Percentiles rank a stretch among this genome's conserved stretches.
These are phyloP conservation scores for Trichophyton verrucosum DNA, from an alignment of 2,329 filamentous ascomycete species.

Conservation along the genomic window DNA sequence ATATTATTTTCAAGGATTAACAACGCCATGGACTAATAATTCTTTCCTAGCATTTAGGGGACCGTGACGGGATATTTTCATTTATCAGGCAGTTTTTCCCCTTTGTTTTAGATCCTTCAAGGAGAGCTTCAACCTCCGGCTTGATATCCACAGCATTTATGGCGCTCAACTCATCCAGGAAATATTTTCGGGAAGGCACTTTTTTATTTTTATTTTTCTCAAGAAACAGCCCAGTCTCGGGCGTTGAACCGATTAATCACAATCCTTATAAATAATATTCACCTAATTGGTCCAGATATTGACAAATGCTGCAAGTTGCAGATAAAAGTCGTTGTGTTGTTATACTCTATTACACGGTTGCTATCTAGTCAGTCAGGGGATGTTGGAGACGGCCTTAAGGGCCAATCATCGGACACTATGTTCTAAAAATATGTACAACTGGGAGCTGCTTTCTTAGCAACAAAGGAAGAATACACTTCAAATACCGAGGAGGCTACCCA, in stretches of 20 bases:
- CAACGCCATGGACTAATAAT: neutral
- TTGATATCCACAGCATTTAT: neutral
- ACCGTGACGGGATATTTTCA: neutral
- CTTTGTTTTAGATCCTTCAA: neutral
- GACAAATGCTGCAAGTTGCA: too few species aligned
- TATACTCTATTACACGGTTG: too few species aligned
- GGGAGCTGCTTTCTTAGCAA: neutral
- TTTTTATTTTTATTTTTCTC: neutral
- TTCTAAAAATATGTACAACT: too few species aligned
- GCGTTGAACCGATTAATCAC: neutral
- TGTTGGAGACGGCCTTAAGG: too few species aligned
- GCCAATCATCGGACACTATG: too few species aligned
- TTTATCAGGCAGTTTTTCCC: too few species aligned
- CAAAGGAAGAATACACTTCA: constrained; percentile 9
- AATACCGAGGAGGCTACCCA: constrained; percentile 27
- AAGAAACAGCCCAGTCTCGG: neutral
- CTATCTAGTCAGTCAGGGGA: too few species aligned
- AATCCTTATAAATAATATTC: too few species aligned
- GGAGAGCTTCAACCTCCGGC: neutral
- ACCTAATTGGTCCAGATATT: too few species aligned
- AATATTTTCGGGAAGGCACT: neutral
- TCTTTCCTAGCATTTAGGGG: neutral
- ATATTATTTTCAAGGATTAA: neutral
- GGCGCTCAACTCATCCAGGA: neutral
- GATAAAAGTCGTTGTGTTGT: too few species aligned